Evolutionary conservation across 1,284 basidiomycete species (phyloP), one percentile per base, ranked within the genome.

Genomic region (Singerocomus rubriflavus): DNA sequence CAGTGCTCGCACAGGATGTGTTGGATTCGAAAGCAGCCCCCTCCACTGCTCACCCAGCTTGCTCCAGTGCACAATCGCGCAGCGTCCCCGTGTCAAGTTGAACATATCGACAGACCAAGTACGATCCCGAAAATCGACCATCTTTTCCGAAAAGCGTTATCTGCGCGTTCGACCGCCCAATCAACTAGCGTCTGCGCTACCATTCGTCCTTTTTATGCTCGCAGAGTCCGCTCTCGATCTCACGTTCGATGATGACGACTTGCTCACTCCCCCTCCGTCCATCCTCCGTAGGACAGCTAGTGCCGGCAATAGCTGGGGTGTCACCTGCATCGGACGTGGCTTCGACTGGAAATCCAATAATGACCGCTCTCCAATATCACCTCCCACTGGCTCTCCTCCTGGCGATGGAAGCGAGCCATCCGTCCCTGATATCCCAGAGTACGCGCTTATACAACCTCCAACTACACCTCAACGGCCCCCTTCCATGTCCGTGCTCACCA

Each of bases 261-360:
- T 72, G 81, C 57, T 78, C 69, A 56, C 73, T 61, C 64, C 72
- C 59, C 54, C 70, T 25, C 69, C 77, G n/a, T 69, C 77, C 21
- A 73, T 72, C 59, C 73, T 85, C 21, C 81, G 82, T 69, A 74
- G 79, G 49, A 72, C 82, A 6, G 76, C 84, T 33, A 86, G 84
- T 57, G 80, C 85, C 39, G 80, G 82, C 27, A 79, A 78, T 52
- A 90, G 87, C 67, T 91, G 86, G 84, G 84, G 84, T 5, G 87
- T 91, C 57, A 90, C 88, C 9, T 87, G 81, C 32, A 82, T 91
- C 41, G 88, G 88, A 17, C 79, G 86, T 45, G 88, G 88, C n/a
- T 89, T 88, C 64, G 75, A 87, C 67, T 91, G 88, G 85, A 75
- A 74, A 38, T 70, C 74, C 54, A 70, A 64, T 29, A 60, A 71